phyloP scores from a whole-genome alignment of 495 filamentous ascomycete species.

The Beverwykella pulmonaria region DNA sequence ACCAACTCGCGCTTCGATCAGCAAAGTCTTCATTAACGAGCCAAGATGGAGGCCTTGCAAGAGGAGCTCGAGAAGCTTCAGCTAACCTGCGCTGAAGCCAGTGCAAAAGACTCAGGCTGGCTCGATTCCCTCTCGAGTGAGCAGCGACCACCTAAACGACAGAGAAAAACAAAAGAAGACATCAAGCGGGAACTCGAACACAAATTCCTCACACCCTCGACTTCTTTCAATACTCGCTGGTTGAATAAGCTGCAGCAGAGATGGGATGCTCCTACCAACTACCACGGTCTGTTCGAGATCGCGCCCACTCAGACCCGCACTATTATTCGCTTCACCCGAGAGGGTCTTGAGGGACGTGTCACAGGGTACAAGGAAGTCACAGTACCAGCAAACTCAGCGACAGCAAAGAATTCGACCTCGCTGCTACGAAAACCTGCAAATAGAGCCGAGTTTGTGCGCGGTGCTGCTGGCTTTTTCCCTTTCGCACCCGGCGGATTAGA shows the following conservation, averaged over 20 bases:
- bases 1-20: background rate
- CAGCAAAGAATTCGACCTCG: conserved; percentile 95
- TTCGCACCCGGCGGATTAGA: conserved; percentile 94
- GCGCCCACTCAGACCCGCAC: conserved; percentile 91
- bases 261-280: conserved; percentile 80
- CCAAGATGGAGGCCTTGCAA: conserved; percentile 23
- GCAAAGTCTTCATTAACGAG: background rate
- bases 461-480: conserved; percentile 91
- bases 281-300: conserved; percentile 77
- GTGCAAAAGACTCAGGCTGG: conserved; percentile 10
- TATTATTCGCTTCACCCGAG: conserved; percentile 85
- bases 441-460: conserved; percentile 91
- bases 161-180: conserved; percentile 57
- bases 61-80: conserved; percentile 19
- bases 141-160: conserved; percentile 61
- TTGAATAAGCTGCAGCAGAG: conserved; percentile 85
- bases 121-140: conserved; percentile 63
- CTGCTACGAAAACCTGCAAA: conserved; percentile 83
- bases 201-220: conserved; percentile 76
- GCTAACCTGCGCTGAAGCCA: conserved; percentile 34
- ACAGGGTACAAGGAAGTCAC: conserved; percentile 95
- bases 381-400: conserved; percentile 84
- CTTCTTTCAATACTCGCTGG: conserved; percentile 78
- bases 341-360: conserved; percentile 90
- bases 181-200: conserved; percentile 71